phyloP scores from a whole-genome alignment of 176 grass and related monocot species.

The Melocanna baccifera region DNA sequence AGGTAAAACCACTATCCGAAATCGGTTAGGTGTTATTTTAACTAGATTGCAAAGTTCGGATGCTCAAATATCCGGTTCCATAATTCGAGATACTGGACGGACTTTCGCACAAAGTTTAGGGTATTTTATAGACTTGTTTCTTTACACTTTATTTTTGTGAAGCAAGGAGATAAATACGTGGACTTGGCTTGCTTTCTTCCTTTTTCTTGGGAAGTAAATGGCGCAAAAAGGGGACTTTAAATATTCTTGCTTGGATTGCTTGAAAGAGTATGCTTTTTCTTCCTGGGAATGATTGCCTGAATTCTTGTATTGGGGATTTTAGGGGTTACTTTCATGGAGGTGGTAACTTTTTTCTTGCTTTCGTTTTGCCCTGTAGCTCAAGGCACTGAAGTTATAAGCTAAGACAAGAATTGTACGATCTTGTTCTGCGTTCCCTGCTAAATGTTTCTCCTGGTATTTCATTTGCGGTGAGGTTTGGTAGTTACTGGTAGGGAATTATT shows the following conservation, averaged over 20 bases:
- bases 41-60: no score
- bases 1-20: no score
- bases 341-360: constrained; percentile 22
- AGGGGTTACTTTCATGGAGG: neutral
- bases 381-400: neutral
- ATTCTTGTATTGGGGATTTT: neutral
- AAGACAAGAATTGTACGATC: neutral
- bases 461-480: neutral
- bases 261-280: constrained; percentile 4
- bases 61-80: no score
- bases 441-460: neutral
- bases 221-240: neutral
- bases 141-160: constrained; percentile 22
- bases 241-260: constrained; percentile 19
- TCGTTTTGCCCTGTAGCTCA: neutral
- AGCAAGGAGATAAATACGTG: constrained; percentile 6
- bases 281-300: neutral
- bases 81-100: no score
- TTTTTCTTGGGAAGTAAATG: neutral
- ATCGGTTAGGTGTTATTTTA: no score
- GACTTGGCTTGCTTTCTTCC: neutral
- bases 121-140: no score
- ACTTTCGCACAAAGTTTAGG: no score
- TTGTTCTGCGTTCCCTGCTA: neutral
- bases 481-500: neutral